Percentiles rank a stretch among this genome's conserved stretches.
These are phyloP conservation scores for Lactarius pseudohatsudake DNA, from an alignment of 768 basidiomycete genomes.

Conservation along the genomic window DNA sequence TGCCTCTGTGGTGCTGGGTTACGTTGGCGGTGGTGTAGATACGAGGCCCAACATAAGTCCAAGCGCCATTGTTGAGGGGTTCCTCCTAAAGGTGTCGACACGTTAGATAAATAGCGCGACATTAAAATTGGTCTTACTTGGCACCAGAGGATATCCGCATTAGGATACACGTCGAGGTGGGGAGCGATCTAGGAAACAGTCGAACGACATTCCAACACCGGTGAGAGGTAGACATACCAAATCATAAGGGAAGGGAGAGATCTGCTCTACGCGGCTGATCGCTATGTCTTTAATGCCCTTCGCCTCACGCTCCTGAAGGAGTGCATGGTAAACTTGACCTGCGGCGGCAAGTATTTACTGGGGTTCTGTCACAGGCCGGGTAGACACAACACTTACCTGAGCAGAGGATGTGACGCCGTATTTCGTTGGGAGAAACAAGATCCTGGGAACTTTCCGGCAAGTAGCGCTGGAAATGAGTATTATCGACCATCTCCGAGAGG, in stretches of 20 bases:
- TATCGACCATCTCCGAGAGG: constrained; percentile 84
- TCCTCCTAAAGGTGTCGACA: constrained; percentile 59
- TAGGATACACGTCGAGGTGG: constrained; percentile 95
- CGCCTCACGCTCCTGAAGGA: constrained; percentile 88
- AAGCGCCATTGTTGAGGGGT: constrained; percentile 95
- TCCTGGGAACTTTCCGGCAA: constrained; percentile 78
- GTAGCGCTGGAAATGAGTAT: constrained; percentile 92
- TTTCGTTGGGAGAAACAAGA: constrained; percentile 77
- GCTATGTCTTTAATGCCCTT: constrained; percentile 90
- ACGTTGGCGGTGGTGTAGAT: constrained; percentile 91
- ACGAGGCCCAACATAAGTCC: constrained; percentile 94
- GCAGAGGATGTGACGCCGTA: constrained; percentile 91
- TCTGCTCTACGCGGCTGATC: constrained; percentile 91
- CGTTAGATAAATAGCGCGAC: neutral
- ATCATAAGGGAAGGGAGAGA: constrained; percentile 98
- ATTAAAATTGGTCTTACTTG: constrained; percentile 51
- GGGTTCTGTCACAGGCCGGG: neutral
- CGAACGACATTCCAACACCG: constrained; percentile 1
- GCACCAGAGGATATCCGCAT: constrained; percentile 91
- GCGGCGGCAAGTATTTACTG: neutral
- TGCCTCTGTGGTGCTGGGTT: constrained; percentile 87
- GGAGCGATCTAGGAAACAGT: constrained; percentile 65
- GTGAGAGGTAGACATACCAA: constrained; percentile 49
- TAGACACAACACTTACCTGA: constrained; percentile 48
- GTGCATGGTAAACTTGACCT: constrained; percentile 93